Conservation (phyloP, 2,329 filamentous ascomycete genomes). For the Aureobasidium zeae region DNA sequence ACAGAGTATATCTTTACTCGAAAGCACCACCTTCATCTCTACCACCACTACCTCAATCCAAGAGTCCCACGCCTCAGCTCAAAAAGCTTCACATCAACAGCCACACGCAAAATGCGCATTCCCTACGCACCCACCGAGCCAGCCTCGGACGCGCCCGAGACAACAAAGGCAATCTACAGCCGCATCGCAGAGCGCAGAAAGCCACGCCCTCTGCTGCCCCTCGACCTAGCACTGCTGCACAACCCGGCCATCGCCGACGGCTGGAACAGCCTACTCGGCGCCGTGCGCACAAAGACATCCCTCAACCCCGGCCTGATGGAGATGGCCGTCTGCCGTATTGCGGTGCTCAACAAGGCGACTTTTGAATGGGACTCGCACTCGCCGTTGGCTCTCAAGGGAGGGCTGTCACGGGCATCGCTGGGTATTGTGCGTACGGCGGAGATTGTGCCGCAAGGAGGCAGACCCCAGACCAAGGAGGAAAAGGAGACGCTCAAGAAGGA, state of each 20-base stretch:
- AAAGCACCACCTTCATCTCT: not conserved
- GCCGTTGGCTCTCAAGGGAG: constrained; percentile 26
- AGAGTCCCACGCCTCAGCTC: not conserved
- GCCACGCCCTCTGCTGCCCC: constrained; percentile 60
- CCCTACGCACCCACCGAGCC: constrained; percentile 53
- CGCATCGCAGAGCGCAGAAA: constrained; percentile 57
- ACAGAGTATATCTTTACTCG: too few relatives aligned
- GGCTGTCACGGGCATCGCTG: constrained; percentile 21
- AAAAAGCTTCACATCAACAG: constrained; percentile 5
- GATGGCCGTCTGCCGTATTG: constrained; percentile 30
- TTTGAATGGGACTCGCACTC: constrained; percentile 32
- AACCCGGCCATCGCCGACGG: constrained; percentile 65
- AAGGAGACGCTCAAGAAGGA: constrained; percentile 21
- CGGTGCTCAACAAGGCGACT: constrained; percentile 28
- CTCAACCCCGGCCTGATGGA: constrained; percentile 26
- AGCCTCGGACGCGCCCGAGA: constrained; percentile 41
- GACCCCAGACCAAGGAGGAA: constrained; percentile 12
- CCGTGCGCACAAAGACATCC: constrained; percentile 29
- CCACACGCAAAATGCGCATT: constrained; percentile 48
- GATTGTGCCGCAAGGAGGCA: constrained; percentile 13
- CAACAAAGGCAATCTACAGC: constrained; percentile 44
- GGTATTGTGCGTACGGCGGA: constrained; percentile 23
- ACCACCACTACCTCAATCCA: not conserved
- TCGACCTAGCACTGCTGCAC: constrained; percentile 71
- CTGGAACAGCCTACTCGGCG: constrained; percentile 60